phyloP scores from a whole-genome alignment of 495 filamentous ascomycete genomes.

The Penicillium cosmopolitanum region DNA sequence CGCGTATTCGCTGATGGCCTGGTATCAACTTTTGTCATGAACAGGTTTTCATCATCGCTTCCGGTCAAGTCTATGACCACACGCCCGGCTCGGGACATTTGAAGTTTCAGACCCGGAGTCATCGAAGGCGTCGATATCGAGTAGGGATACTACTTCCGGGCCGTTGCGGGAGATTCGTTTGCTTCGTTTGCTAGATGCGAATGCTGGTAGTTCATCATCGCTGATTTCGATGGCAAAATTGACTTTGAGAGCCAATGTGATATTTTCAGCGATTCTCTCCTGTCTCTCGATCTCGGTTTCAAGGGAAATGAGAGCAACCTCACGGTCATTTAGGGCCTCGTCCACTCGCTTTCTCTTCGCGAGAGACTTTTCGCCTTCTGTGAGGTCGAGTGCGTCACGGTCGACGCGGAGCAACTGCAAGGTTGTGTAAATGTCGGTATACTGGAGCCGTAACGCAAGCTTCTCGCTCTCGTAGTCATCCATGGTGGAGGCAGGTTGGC shows the following conservation, averaged over 20 bases:
- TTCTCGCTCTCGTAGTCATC: not conserved
- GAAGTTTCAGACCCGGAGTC: too few relatives aligned
- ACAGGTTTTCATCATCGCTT: too few relatives aligned
- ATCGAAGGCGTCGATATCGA: too few relatives aligned
- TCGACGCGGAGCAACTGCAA: not conserved
- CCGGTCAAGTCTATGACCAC: not conserved
- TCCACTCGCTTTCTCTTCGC: not conserved
- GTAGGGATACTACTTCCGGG: too few relatives aligned
- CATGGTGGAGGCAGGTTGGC: not conserved
- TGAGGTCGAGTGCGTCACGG: not conserved
- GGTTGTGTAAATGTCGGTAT: not conserved
- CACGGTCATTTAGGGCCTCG: not conserved
- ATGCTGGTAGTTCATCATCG: not conserved
- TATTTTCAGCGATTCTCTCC: not conserved
- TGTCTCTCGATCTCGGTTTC: not conserved
- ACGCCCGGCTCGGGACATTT: too few relatives aligned
- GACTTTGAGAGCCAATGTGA: not conserved
- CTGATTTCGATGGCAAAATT: not conserved
- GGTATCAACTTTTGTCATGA: too few relatives aligned
- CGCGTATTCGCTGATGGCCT: not conserved
- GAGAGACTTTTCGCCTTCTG: not conserved
- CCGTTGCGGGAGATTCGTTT: too few relatives aligned
- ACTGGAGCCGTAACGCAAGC: not conserved
- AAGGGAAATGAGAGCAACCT: not conserved
- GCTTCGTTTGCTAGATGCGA: too few relatives aligned